Percentiles rank a stretch among this genome's conserved stretches.
Evolutionary conservation across 768 basidiomycete species (phyloP).

Genomic region (Hydnomerulius pinastri): DNA sequence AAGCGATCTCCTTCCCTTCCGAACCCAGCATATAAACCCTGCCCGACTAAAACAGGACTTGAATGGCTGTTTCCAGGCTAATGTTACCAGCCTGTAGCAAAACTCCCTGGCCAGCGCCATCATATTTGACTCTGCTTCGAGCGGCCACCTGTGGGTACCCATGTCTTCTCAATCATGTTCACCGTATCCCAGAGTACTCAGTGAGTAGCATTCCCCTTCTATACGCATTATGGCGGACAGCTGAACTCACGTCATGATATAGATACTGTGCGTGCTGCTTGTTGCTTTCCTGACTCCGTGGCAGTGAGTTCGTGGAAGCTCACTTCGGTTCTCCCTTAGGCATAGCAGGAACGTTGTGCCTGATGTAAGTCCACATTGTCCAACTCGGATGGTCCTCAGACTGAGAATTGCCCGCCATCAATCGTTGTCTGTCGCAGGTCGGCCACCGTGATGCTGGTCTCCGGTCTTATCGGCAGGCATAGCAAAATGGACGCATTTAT

Average conservation of each 20-base stretch:
- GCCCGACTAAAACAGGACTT: not conserved
- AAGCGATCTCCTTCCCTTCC: no score
- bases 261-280: slow-evolving; percentile 19
- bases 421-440: slow-evolving; percentile 11
- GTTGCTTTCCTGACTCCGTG: not conserved
- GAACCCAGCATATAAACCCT: no score
- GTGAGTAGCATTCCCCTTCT: no score
- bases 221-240: no score
- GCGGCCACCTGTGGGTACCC: not conserved
- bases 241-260: no score
- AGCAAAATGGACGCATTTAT: slow-evolving; percentile 18
- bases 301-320: not conserved
- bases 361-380: slow-evolving; percentile 11
- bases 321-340: slow-evolving; percentile 5
- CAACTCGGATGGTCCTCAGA: not conserved
- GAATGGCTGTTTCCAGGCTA: not conserved
- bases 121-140: not conserved
- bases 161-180: not conserved
- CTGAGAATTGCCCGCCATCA: not conserved
- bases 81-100: not conserved
- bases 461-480: slow-evolving; percentile 5
- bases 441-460: slow-evolving; percentile 17
- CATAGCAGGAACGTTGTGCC: slow-evolving; percentile 20
- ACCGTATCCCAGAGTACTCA: slow-evolving; percentile 14
- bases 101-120: not conserved